Conservation (phyloP, 2,329 filamentous ascomycete species). For the Leptographium wingfieldii region DNA sequence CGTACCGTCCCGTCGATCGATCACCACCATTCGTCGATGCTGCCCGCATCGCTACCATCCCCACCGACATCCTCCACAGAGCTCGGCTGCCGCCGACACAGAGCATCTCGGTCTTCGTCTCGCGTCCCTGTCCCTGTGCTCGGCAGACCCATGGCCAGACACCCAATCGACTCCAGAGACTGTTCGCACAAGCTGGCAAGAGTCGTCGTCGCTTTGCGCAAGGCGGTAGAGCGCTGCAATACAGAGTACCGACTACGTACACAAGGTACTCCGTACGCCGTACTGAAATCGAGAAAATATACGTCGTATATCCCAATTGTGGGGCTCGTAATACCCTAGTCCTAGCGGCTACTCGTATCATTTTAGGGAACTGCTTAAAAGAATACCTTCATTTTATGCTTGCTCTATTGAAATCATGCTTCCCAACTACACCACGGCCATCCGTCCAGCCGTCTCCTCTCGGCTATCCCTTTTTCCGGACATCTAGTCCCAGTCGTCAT, state of each 20-base stretch:
- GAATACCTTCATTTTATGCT: neutral
- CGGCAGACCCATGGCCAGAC: neutral
- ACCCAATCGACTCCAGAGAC: no score
- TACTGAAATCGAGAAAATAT: no score
- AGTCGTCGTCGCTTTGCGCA: neutral
- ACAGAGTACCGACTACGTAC: no score
- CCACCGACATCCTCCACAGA: neutral
- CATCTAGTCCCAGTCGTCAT: conserved; percentile 3
- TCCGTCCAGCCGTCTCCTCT: neutral
- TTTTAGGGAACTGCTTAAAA: neutral
- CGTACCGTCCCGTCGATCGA: neutral
- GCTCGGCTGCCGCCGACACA: neutral
- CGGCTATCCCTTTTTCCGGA: neutral
- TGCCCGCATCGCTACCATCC: neutral
- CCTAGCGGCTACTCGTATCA: no score
- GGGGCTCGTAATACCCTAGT: no score
- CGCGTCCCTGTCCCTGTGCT: neutral
- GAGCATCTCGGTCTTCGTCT: neutral
- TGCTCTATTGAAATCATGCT: neutral
- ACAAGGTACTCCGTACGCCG: no score
- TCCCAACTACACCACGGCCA: neutral
- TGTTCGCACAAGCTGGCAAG: no score
- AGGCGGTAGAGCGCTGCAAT: neutral
- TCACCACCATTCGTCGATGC: neutral
- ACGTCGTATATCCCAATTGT: no score